Conservation (phyloP, 768 basidiomycete genomes). For the Pleurotus eryngii region DNA sequence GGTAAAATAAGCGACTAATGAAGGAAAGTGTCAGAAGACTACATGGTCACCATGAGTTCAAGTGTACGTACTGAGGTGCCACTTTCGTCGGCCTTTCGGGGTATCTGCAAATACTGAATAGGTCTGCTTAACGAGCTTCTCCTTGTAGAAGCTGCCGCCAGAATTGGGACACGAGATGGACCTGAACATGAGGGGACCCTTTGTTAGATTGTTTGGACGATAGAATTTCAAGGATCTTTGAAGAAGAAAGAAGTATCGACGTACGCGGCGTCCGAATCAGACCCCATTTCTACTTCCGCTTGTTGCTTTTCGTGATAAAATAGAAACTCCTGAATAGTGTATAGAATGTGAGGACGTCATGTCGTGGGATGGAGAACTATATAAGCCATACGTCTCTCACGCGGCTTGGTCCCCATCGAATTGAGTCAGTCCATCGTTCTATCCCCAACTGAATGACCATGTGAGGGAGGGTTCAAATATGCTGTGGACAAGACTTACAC, state of each 20-base stretch:
- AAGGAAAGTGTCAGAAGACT: conserved; percentile 3
- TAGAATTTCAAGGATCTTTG: not conserved
- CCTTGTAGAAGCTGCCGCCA: conserved; percentile 28
- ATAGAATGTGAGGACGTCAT: conserved; percentile 11
- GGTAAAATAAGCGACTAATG: conserved; percentile 73
- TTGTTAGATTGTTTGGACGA: not conserved
- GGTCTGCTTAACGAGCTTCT: conserved; percentile 71
- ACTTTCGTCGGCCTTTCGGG: conserved; percentile 63
- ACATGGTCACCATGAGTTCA: conserved; percentile 1
- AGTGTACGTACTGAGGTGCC: conserved; percentile 67
- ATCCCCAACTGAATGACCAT: conserved; percentile 54
- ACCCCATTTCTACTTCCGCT: conserved; percentile 42
- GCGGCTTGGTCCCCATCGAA: conserved; percentile 76
- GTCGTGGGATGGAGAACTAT: conserved; percentile 10
- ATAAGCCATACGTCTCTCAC: conserved; percentile 60
- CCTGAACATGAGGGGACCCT: conserved; percentile 2
- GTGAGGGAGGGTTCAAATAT: conserved; percentile 3
- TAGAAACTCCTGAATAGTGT: conserved; percentile 58
- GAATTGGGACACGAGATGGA: conserved; percentile 11
- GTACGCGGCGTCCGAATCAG: conserved; percentile 50
- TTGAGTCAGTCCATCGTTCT: conserved; percentile 80
- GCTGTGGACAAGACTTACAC: conserved; percentile 38
- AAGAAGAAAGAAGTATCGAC: conserved; percentile 17
- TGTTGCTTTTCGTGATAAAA: conserved; percentile 69
- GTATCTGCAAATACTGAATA: conserved; percentile 78